Conservation (phyloP, 139 green algal genomes). For the Astrephomene gubernaculifera region DNA sequence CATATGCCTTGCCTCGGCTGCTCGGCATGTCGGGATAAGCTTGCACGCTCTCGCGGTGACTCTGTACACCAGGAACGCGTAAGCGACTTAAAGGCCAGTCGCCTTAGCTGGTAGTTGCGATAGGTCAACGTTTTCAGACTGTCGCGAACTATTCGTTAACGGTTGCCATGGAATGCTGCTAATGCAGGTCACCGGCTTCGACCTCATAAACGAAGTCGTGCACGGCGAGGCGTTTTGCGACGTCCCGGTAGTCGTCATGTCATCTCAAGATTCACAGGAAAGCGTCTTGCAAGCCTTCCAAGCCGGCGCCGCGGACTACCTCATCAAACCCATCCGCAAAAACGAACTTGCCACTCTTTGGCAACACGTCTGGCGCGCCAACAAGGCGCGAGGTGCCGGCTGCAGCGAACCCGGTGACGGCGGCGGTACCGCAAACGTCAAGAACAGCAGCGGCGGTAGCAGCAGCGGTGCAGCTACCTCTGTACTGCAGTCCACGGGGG, state of each 20-base stretch:
- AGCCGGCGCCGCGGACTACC: conserved; percentile 76
- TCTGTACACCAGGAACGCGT: no score
- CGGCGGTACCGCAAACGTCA: background rate
- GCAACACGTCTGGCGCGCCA: conserved; percentile 64
- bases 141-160: no score
- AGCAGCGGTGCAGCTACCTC: conserved; percentile 19
- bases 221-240: conserved; percentile 27
- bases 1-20: no score
- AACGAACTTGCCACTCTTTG: conserved; percentile 85
- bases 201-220: conserved; percentile 50
- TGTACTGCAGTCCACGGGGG: conserved; percentile 11
- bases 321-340: conserved; percentile 82
- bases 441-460: conserved; percentile 38
- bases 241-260: conserved; percentile 57
- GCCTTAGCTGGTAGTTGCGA: no score
- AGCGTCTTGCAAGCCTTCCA: conserved; percentile 56
- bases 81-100: no score
- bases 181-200: conserved; percentile 50
- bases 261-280: conserved; percentile 45
- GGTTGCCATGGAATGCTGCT: no score
- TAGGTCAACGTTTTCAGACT: no score
- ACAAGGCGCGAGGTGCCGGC: background rate
- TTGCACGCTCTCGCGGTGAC: no score
- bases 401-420: background rate
- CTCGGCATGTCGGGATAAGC: no score